A percentile compares a stretch with the other conserved stretches of the same genome.
Conservation (phyloP, 2,329 filamentous ascomycete species). For the Alternaria conjuncta region DNA sequence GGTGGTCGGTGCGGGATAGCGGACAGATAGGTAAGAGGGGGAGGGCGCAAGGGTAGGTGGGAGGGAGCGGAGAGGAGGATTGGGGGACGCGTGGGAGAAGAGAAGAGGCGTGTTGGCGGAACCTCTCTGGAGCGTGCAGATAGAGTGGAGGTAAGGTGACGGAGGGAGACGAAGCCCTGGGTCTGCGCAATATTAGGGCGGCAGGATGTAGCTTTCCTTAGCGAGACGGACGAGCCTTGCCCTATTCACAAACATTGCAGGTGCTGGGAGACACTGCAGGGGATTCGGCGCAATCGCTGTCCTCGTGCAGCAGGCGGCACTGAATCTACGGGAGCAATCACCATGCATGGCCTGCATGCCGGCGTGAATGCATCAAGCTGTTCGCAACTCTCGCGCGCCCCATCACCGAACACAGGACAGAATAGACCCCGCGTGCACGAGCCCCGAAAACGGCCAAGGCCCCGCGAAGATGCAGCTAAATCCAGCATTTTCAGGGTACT, state of each 20-base stretch:
- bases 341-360: conserved; percentile 13
- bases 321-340: conserved; percentile 13
- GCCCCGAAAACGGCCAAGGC: conserved; percentile 17
- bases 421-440: conserved; percentile 26
- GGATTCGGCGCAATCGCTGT: conserved; percentile 9
- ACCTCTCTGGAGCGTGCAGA: conserved; percentile 15
- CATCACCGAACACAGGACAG: conserved; percentile 14
- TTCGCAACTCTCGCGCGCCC: conserved; percentile 19
- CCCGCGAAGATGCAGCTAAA: conserved; percentile 15
- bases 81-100: conserved; percentile 26
- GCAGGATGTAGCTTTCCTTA: conserved; percentile 36
- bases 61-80: conserved; percentile 25
- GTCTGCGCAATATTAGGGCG: conserved; percentile 28
- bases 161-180: conserved; percentile 19
- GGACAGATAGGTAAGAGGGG: conserved; percentile 16
- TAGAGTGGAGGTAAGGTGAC: conserved; percentile 30
- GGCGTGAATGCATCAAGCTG: conserved; percentile 13
- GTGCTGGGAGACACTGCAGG: conserved; percentile 12
- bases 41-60: conserved; percentile 18
- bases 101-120: conserved; percentile 26
- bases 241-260: conserved; percentile 30
- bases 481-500: neutral
- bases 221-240: conserved; percentile 41
- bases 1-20: conserved; percentile 39
- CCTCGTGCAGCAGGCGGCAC: conserved; percentile 17